Conservation (phyloP, 2,329 filamentous ascomycete genomes). For the Ascochyta koolunga region DNA sequence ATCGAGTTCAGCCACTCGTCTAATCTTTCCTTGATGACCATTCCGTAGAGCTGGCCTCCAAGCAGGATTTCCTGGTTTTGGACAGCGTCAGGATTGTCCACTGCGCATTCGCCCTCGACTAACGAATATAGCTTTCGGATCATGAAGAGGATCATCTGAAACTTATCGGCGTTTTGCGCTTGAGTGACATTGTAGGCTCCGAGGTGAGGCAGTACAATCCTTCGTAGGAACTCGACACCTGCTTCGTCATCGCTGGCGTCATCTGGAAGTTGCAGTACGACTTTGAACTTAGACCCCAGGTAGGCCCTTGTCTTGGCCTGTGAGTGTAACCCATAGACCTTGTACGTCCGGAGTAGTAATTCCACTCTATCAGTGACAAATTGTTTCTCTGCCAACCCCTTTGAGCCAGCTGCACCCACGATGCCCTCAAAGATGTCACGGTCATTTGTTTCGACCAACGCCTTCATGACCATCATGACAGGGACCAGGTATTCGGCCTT, state of each 20-base stretch:
- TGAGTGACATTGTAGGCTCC: conserved; percentile 85
- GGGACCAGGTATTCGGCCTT: conserved; percentile 98
- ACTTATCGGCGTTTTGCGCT: conserved; percentile 87
- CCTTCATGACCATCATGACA: conserved; percentile 95
- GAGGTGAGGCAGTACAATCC: conserved; percentile 88
- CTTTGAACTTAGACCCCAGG: conserved; percentile 87
- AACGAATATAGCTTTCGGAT: conserved; percentile 92
- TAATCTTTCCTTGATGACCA: conserved; percentile 92
- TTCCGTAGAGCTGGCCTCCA: conserved; percentile 90
- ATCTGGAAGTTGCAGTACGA: conserved; percentile 82
- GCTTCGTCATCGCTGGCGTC: conserved; percentile 87
- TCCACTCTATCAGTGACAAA: conserved; percentile 96
- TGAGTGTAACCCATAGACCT: conserved; percentile 83
- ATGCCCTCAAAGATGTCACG: conserved; percentile 95
- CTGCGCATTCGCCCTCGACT: conserved; percentile 87
- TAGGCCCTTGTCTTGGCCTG: conserved; percentile 83
- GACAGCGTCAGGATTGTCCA: conserved; percentile 95
- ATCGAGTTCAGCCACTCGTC: conserved; percentile 86
- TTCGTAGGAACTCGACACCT: conserved; percentile 87
- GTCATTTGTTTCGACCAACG: conserved; percentile 93
- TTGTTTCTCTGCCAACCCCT: conserved; percentile 78
- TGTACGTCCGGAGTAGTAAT: conserved; percentile 89
- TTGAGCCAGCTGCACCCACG: conserved; percentile 76
- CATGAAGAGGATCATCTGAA: conserved; percentile 93
- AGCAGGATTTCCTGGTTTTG: conserved; percentile 95